phyloP scores from a whole-genome alignment of 257 asterid species.

The Ballota nigra region DNA sequence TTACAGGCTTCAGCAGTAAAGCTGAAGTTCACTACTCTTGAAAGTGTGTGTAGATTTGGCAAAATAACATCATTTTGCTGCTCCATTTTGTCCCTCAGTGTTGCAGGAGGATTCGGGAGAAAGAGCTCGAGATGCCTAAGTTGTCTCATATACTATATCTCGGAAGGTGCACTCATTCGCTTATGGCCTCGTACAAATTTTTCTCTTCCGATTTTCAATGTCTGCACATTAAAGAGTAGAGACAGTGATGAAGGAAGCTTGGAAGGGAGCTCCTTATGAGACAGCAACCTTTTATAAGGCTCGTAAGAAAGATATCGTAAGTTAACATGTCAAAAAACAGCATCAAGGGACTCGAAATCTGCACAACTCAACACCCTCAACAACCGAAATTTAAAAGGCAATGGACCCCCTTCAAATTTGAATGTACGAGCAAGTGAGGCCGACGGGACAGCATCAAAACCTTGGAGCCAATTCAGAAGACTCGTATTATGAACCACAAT shows the following conservation, averaged over 20 bases:
- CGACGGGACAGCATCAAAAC: not conserved
- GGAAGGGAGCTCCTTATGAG: not conserved
- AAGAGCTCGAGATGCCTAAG: too few species aligned
- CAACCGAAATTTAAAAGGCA: not conserved
- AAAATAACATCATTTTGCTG: too few species aligned
- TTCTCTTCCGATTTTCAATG: not conserved
- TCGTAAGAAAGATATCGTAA: not conserved
- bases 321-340: conserved; percentile 8
- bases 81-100: too few species aligned
- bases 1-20: too few species aligned
- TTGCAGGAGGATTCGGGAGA: too few species aligned
- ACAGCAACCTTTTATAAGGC: too few species aligned
- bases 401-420: not conserved
- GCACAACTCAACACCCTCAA: not conserved
- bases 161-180: not conserved
- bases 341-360: not conserved
- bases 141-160: too few species aligned
- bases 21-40: too few species aligned
- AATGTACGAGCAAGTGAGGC: not conserved
- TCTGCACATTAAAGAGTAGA: conserved; percentile 23
- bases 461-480: not conserved
- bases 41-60: too few species aligned
- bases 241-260: not conserved
- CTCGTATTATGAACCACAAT: not conserved
- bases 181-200: too few species aligned